These are phyloP conservation scores for Globisporangium paddicum DNA, from an alignment of 352 stramenopile species.

Conservation along the genomic window DNA sequence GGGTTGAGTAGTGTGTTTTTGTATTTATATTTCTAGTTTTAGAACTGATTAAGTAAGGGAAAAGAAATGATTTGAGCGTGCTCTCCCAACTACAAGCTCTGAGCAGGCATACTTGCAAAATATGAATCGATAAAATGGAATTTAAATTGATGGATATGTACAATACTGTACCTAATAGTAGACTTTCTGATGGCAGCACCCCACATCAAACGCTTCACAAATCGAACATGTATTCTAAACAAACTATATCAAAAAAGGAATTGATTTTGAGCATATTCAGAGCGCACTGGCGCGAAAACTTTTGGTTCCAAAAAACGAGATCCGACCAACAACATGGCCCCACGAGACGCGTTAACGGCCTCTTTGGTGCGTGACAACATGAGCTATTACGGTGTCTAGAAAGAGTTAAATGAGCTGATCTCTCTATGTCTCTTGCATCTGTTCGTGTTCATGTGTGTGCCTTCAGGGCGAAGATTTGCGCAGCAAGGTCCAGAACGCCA, in stretches of 20 bases:
- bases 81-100: background rate
- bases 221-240: background rate
- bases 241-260: background rate
- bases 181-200: background rate
- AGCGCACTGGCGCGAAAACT: background rate
- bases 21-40: background rate
- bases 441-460: background rate
- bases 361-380: slow-evolving; percentile 40
- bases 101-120: background rate
- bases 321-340: slow-evolving; percentile 25
- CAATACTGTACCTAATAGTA: background rate
- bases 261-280: background rate
- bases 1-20: background rate
- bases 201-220: background rate
- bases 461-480: slow-evolving; percentile 52
- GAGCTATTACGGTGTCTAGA: background rate
- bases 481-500: slow-evolving; percentile 68
- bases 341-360: slow-evolving; percentile 16
- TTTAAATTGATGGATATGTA: background rate
- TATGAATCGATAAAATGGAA: background rate
- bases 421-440: no score
- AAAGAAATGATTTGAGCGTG: background rate
- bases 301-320: background rate
- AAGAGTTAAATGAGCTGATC: no score
- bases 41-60: no score